phyloP scores from a whole-genome alignment of 2,329 filamentous ascomycete species.

The Coleophoma crateriformis region DNA sequence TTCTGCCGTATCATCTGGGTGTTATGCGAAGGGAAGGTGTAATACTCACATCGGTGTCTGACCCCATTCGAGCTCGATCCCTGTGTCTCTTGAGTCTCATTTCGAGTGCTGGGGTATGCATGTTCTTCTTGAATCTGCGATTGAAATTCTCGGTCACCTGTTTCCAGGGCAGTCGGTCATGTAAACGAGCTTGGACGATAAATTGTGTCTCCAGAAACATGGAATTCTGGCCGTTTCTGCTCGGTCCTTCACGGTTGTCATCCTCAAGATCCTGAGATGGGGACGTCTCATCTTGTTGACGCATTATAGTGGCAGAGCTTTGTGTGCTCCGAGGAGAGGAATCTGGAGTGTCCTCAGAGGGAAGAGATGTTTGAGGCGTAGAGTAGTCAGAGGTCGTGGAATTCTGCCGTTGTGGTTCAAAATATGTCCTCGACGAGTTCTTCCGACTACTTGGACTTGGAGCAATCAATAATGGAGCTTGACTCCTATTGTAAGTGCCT shows the following conservation, averaged over 20 bases:
- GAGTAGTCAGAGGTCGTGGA: not conserved
- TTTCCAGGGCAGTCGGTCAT: not conserved
- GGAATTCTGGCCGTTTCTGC: not conserved
- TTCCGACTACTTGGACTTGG: not conserved
- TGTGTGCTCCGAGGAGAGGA: too few species aligned
- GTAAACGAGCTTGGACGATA: not conserved
- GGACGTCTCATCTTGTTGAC: not conserved
- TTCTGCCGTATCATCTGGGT: too few species aligned
- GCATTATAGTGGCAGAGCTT: too few species aligned
- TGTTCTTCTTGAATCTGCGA: not conserved
- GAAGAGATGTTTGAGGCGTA: too few species aligned
- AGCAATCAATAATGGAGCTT: not conserved
- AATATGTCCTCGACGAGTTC: not conserved
- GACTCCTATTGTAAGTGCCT: not conserved
- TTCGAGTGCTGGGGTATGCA: not conserved
- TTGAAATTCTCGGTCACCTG: not conserved
- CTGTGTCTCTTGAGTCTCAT: not conserved
- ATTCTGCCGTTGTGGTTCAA: not conserved
- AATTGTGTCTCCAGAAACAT: too few species aligned
- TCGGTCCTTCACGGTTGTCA: not conserved
- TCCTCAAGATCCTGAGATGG: not conserved
- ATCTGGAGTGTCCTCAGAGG: too few species aligned
- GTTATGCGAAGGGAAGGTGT: not conserved
- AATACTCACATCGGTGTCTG: not conserved
- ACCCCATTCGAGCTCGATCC: not conserved